Evolutionary conservation across 2,329 filamentous ascomycete genomes (phyloP).

Genomic region (Arachnomyces sp.): DNA sequence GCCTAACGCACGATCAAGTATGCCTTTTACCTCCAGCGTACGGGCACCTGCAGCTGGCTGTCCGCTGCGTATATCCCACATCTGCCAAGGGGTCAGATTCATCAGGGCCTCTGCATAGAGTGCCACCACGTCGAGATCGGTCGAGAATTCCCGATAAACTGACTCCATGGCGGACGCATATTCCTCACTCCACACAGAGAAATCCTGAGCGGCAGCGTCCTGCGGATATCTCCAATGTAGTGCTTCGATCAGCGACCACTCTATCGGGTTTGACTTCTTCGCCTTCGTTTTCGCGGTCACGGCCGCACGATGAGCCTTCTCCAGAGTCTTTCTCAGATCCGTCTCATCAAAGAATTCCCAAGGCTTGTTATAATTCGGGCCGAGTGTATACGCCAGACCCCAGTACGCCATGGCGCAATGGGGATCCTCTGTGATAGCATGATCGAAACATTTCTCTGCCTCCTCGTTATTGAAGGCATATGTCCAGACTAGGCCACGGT

Average conservation of each 20-base stretch:
- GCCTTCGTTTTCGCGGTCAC: conserved; percentile 36
- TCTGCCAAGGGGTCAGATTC: conserved; percentile 58
- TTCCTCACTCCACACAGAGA: conserved; percentile 47
- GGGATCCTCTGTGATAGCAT: conserved; percentile 31
- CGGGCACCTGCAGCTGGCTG: conserved; percentile 47
- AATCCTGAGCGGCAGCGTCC: conserved; percentile 42
- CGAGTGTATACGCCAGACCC: conserved; percentile 54
- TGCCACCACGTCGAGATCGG: conserved; percentile 57
- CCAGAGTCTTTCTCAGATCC: conserved; percentile 48
- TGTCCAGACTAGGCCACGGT: conserved; percentile 64
- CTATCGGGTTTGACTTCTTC: conserved; percentile 40
- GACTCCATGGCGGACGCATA: conserved; percentile 57
- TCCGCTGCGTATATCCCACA: conserved; percentile 57
- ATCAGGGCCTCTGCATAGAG: conserved; percentile 60
- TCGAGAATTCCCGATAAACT: conserved; percentile 46
- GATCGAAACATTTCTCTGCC: conserved; percentile 44
- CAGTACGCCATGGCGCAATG: conserved; percentile 39
- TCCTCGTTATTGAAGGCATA: conserved; percentile 74
- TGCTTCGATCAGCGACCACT: conserved; percentile 57
- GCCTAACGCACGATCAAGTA: conserved; percentile 53
- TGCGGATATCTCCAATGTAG: conserved; percentile 56
- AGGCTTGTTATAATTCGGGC: conserved; percentile 68
- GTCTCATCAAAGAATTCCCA: conserved; percentile 60
- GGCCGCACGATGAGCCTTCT: conserved; percentile 41
- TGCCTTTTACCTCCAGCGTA: conserved; percentile 51